These are phyloP conservation scores for Candida vaughaniae DNA, from an alignment of 805 yeast genomes.

Conservation along the genomic window DNA sequence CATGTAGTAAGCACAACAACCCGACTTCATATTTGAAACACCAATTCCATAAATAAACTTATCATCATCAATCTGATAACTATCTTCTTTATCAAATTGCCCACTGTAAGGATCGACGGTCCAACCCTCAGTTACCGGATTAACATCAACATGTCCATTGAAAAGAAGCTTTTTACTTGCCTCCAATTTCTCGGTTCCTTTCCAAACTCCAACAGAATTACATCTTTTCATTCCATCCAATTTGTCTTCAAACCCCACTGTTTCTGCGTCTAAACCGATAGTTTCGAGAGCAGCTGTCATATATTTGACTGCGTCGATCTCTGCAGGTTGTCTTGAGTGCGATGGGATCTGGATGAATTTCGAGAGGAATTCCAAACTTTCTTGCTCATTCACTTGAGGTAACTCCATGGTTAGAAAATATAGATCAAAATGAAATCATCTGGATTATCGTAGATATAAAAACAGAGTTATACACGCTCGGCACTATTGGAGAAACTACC, in stretches of 20 bases:
- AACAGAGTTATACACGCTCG: too few species aligned
- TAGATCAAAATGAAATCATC: neutral
- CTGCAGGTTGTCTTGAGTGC: conserved; percentile 23
- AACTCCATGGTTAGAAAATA: conserved; percentile 4
- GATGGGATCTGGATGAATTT: conserved; percentile 27
- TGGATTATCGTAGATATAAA: too few species aligned
- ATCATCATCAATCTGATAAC: conserved; percentile 14
- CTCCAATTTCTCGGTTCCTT: conserved; percentile 19
- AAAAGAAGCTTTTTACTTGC: conserved; percentile 21
- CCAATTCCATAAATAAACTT: conserved; percentile 29
- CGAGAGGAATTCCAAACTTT: conserved; percentile 23
- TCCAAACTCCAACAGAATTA: conserved; percentile 27
- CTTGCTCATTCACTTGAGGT: conserved; percentile 20
- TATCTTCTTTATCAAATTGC: conserved; percentile 5
- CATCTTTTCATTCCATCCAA: conserved; percentile 21
- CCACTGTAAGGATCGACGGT: conserved; percentile 30
- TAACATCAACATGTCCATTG: conserved; percentile 31
- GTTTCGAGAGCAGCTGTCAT: conserved; percentile 22
- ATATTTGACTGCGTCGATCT: conserved; percentile 24
- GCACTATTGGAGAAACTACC: too few species aligned
- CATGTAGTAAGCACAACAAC: conserved; percentile 30
- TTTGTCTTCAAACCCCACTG: conserved; percentile 20
- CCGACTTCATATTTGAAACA: conserved; percentile 30
- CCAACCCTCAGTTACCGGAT: conserved; percentile 31
- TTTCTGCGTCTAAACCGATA: conserved; percentile 22